Base-by-base conservation (phyloP, 2,329 filamentous ascomycete species). In the Lecanicillium sp. region DNA sequence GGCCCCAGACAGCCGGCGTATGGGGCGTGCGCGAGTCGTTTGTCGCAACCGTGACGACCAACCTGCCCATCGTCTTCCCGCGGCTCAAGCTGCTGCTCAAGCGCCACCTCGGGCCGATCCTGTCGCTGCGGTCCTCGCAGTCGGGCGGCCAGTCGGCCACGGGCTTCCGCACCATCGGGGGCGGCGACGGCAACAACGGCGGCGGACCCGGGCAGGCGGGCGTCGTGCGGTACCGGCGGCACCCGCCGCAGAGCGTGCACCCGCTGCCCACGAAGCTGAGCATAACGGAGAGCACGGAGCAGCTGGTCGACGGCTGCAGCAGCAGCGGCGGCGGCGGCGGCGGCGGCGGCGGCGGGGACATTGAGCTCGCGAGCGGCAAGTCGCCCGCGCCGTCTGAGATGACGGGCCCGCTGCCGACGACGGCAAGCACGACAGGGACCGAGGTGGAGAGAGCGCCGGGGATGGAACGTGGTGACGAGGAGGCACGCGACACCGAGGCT, bases 31-130 rank as follows among this genome's bases (percentile, higher is more conserved):
- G 52, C 20, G 63, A 66, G 48, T 56, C 62, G 2, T 61, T 68
- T 48, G 66, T 68, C 23, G 64, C 67, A 14, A 62, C 68, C 23
- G 59, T 67, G 21, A 65, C 63, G 23, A 62, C 65, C 2, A 69
- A 65, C 39, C 51, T 68, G 5, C 67, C 67, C n/a, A 60, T 61
- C 44, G 58, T 58, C 7, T 62, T 60, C 54, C 58, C 49, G 23
- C 55, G 49, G 42, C 47, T 55, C 7, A 54, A 66, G 48, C 50
- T 53, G n/a, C 57, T 58, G 12, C 51, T 61, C 1, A 59, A 50
- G 26, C 58, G 56, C 0, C 43, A 58, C 9, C 53, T 61, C 8
- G 55, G 57, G 0, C 40, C 35, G 11, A 40, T 45, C 1, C 30
- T 44, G 12, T 60, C 59, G 1, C 44, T 61, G 1, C 39, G 55